phyloP scores from a whole-genome alignment of 345 rosid genomes.

The Acer campestre region DNA sequence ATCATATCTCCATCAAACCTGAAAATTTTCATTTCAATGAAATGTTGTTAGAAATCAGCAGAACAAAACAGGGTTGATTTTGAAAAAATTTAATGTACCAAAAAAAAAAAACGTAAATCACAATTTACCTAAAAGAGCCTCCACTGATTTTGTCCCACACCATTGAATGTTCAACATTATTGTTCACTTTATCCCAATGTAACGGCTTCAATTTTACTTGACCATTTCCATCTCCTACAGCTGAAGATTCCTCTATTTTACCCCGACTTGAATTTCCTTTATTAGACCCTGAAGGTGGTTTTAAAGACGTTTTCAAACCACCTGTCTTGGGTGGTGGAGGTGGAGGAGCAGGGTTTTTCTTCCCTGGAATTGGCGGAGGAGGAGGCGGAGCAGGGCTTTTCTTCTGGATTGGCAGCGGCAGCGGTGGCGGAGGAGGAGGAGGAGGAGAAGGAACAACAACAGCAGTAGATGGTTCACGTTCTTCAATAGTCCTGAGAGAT shows the following conservation, averaged over 20 bases:
- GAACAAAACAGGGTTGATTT: not conserved
- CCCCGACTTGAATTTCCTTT: constrained; percentile 23
- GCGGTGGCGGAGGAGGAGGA: constrained; percentile 35
- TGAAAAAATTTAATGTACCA: too few relatives aligned
- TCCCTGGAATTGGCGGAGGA: constrained; percentile 23
- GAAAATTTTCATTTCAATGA: constrained; percentile 11
- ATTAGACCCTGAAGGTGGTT: constrained; percentile 41
- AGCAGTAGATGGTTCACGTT: constrained; percentile 21
- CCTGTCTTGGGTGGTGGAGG: constrained; percentile 46
- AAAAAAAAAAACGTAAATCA: not conserved
- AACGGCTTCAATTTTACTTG: constrained; percentile 78
- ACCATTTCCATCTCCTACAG: constrained; percentile 31
- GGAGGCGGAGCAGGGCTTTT: constrained; percentile 35
- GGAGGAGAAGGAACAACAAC: constrained; percentile 34
- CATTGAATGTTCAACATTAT: constrained; percentile 69
- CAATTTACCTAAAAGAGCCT: constrained; percentile 82
- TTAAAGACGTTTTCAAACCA: constrained; percentile 31
- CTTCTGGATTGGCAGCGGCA: constrained; percentile 20
- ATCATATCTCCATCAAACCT: constrained; percentile 83
- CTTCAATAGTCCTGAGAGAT: constrained; percentile 17
- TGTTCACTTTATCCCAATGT: constrained; percentile 89
- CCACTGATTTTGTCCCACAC: constrained; percentile 84
- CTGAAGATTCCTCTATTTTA: constrained; percentile 36
- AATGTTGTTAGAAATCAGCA: not conserved
- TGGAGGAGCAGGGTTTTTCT: constrained; percentile 40